Evolutionary conservation across 768 basidiomycete genomes (phyloP).

Genomic region (Suillus decipiens): DNA sequence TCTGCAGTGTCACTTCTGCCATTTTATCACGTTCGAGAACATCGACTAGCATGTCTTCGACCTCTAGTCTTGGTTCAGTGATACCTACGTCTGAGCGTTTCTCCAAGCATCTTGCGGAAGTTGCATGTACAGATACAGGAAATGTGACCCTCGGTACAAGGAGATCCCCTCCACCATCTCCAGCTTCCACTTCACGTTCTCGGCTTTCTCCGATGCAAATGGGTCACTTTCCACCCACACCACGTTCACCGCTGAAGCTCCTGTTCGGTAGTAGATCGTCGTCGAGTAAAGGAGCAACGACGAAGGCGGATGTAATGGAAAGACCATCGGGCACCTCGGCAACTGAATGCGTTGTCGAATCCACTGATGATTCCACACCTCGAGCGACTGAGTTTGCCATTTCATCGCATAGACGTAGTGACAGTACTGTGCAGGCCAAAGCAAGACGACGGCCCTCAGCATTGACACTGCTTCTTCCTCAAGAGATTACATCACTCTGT

Average conservation of each 20-base stretch:
- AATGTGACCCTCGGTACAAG: conserved; percentile 4
- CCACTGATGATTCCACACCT: conserved; percentile 27
- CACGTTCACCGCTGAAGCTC: conserved; percentile 10
- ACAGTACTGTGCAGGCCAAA: conserved; percentile 3
- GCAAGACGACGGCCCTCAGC: conserved; percentile 16
- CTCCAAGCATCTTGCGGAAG: conserved; percentile 21
- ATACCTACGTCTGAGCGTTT: conserved; percentile 27
- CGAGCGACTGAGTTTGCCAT: conserved; percentile 20
- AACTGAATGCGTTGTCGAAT: conserved; percentile 12
- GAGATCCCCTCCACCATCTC: conserved; percentile 11
- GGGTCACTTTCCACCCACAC: conserved; percentile 6
- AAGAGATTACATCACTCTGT: conserved; percentile 2
- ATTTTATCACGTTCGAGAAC: background rate
- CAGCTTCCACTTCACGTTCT: conserved; percentile 8
- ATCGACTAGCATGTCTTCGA: conserved; percentile 25
- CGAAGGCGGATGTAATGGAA: conserved; percentile 8
- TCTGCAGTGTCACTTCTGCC: conserved; percentile 8
- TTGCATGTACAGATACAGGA: conserved; percentile 12
- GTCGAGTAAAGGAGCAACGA: background rate
- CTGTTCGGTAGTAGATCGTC: conserved; percentile 15
- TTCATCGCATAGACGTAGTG: background rate
- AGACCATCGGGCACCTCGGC: conserved; percentile 11
- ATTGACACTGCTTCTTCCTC: conserved; percentile 20
- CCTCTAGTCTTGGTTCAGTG: conserved; percentile 32
- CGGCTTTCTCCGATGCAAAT: conserved; percentile 4